These are phyloP conservation scores for Pneumocystis canis DNA, from an alignment of 1,139 yeast species.

Conservation along the genomic window DNA sequence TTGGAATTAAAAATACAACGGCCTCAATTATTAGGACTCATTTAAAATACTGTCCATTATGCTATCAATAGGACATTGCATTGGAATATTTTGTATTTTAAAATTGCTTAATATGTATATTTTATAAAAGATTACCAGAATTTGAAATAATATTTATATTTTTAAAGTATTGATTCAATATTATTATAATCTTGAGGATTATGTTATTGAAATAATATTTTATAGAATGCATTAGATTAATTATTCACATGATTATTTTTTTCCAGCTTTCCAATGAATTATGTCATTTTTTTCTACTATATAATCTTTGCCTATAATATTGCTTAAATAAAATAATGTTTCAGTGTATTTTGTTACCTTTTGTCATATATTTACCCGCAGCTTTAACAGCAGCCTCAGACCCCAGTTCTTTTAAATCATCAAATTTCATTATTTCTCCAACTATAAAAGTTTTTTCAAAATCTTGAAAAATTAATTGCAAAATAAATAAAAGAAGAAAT, in stretches of 20 bases:
- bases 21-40: neutral
- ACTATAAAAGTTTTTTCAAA: conserved; percentile 52
- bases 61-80: neutral
- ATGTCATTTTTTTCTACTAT: conserved; percentile 86
- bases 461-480: conserved; percentile 27
- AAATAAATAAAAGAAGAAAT: conserved; percentile 17
- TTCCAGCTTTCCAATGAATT: conserved; percentile 41
- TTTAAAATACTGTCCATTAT: neutral
- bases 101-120: neutral
- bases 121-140: neutral
- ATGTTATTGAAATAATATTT: no score
- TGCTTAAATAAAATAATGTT: neutral
- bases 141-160: neutral
- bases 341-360: conserved; percentile 47
- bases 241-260: conserved; percentile 30
- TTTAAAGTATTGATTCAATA: no score
- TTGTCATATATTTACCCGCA: conserved; percentile 79
- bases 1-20: neutral
- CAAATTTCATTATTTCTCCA: conserved; percentile 77
- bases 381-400: conserved; percentile 81
- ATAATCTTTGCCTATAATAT: conserved; percentile 36
- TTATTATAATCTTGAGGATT: no score
- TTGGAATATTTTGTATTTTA: neutral
- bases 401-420: conserved; percentile 59
- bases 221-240: no score